These are phyloP conservation scores for Ramicandelaber brevisporus DNA, from an alignment of 192 early-diverging fungal species.

Conservation along the genomic window DNA sequence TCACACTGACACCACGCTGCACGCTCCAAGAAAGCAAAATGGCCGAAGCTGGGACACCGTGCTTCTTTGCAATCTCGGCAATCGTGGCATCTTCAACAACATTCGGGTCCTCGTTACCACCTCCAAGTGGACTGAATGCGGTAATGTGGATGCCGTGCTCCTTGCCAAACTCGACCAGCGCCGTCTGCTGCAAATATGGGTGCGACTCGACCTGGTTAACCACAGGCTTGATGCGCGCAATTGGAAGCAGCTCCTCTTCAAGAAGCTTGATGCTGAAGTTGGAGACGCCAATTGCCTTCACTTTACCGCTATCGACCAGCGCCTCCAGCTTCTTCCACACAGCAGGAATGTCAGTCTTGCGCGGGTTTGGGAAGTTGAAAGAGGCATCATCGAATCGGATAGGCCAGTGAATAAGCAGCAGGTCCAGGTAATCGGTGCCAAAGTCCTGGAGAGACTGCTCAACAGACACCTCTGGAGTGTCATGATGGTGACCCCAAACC, in stretches of 20 bases:
- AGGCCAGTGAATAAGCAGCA: conserved; percentile 37
- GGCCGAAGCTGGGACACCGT: conserved; percentile 25
- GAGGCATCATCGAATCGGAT: conserved; percentile 9
- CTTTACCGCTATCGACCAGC: conserved; percentile 8
- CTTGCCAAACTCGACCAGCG: conserved; percentile 31
- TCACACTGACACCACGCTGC: conserved; percentile 31
- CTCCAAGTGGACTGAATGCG: conserved; percentile 48
- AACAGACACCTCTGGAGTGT: conserved; percentile 19
- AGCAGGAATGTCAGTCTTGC: conserved; percentile 8
- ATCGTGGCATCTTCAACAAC: conserved; percentile 24
- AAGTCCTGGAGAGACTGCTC: conserved; percentile 24
- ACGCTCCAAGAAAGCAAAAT: conserved; percentile 31
- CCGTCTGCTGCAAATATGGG: conserved; percentile 16
- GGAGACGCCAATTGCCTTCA: conserved; percentile 27
- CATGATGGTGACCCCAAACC: conserved; percentile 25
- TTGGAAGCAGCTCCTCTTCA: conserved; percentile 13
- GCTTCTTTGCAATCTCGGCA: conserved; percentile 31
- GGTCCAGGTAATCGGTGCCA: conserved; percentile 32
- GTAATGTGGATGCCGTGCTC: conserved; percentile 31
- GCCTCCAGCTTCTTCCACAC: conserved; percentile 18
- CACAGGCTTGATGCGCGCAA: conserved; percentile 17
- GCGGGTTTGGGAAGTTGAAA: conserved; percentile 1
- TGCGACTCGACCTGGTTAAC: conserved; percentile 58
- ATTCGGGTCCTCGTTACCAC: conserved; percentile 1
- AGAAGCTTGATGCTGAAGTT: conserved; percentile 27